Evolutionary conservation across 352 stramenopile species (phyloP), one percentile per base, ranked within the genome.

Genomic region (Globisporangium barbulae): DNA sequence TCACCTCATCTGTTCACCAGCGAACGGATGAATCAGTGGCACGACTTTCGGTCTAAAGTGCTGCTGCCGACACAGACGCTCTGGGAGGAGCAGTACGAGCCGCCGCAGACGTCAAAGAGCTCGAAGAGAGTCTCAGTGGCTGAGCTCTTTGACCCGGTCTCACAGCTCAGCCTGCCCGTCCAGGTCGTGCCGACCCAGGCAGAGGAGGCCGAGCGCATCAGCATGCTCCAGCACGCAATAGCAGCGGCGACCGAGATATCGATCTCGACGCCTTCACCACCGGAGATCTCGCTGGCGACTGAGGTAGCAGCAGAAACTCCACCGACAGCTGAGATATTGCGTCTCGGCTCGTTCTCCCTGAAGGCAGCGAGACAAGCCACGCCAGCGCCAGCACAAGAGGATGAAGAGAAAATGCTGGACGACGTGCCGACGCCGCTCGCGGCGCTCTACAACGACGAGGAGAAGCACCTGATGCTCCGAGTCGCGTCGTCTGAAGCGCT

Each of bases 371-470:
- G 13, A 48, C 25, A 25, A 37, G 52, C 15, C 1, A 28, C n/a
- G 35, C 22, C 39, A 42, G 48, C 5, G 19, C 15, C 15, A 41
- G 17, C 2, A 12, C 28, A 55, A 9, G 8, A 53, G 25, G 47
- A 53, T 7, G 53, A 17, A 21, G 35, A 59, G 2, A 21, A 8
- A 2, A 21, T 50, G n/a, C 37, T 59, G 5, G 70, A 73, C 9
- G 78, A 87, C 37, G 63, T 86, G 2, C 68, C 78, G 15, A 88
- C 81, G 33, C 84, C 84, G 15, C 62, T 93, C 17, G 74, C 83
- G 6, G 84, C 81, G 8, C 68, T 93, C 4, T 93, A 91, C 65
- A 88, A 89, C 31, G 76, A 88, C 39, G 84, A 93, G 67, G 84
- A 93, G 45, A 85, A 83, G 37, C 54, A 50, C 2, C 60, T 91